These are phyloP conservation scores for Boletus rubescentipes DNA, from an alignment of 768 basidiomycete species.

Conservation along the genomic window DNA sequence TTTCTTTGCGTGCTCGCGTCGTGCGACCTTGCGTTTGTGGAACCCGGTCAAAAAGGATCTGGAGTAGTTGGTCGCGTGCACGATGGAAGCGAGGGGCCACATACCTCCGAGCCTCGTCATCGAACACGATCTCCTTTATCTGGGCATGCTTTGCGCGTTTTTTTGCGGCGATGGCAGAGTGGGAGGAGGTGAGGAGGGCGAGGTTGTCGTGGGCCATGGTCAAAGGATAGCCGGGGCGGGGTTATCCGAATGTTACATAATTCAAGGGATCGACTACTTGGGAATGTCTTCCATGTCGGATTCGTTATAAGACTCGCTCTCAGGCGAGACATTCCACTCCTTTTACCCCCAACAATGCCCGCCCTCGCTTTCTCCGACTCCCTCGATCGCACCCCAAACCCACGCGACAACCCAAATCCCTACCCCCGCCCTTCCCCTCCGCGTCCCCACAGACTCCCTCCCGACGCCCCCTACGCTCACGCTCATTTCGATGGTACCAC, in stretches of 20 bases:
- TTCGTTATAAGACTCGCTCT: conserved; percentile 35
- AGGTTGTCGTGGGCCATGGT: conserved; percentile 45
- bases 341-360: conserved; percentile 27
- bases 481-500: conserved; percentile 25
- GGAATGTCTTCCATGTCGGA: conserved; percentile 26
- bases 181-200: conserved; percentile 59
- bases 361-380: conserved; percentile 24
- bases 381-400: conserved; percentile 6
- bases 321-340: conserved; percentile 33
- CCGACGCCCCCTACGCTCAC: conserved; percentile 19
- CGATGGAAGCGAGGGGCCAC: conserved; percentile 14
- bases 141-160: conserved; percentile 64
- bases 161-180: conserved; percentile 64
- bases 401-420: conserved; percentile 13
- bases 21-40: conserved; percentile 86
- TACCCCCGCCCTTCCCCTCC: conserved; percentile 22
- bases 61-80: conserved; percentile 15
- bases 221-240: conserved; percentile 12
- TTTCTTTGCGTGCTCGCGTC: conserved; percentile 72
- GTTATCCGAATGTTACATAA: conserved; percentile 27
- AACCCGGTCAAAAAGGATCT: conserved; percentile 94
- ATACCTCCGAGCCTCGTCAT: conserved; percentile 80
- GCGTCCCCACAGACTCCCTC: conserved; percentile 18
- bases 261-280: conserved; percentile 26
- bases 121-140: conserved; percentile 80